Evolutionary conservation across 495 filamentous ascomycete species (phyloP).

Genomic region (Lasiosphaeris hirsuta): DNA sequence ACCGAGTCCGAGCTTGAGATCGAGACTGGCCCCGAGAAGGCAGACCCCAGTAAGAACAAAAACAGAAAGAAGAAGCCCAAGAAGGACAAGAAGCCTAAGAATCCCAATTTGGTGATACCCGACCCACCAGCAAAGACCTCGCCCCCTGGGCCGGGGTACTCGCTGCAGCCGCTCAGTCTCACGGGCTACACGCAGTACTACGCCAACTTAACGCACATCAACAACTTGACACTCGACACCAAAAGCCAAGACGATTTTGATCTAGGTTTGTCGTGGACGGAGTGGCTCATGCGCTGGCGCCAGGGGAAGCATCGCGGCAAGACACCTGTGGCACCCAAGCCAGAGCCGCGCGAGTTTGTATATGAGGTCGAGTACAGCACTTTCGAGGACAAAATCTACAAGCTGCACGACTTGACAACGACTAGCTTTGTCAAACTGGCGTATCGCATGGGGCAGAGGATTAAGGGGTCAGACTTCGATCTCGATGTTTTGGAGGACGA

Average conservation of each 20-base stretch:
- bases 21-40: slow-evolving; percentile 17
- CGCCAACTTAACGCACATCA: slow-evolving; percentile 86
- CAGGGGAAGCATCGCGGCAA: slow-evolving; percentile 58
- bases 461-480: slow-evolving; percentile 12
- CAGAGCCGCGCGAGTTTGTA: slow-evolving; percentile 59
- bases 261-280: slow-evolving; percentile 14
- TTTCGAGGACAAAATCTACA: slow-evolving; percentile 67
- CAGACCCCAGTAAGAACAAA: slow-evolving; percentile 40
- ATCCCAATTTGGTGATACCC: slow-evolving; percentile 63
- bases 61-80: slow-evolving; percentile 52
- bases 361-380: slow-evolving; percentile 89
- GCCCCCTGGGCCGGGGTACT: slow-evolving; percentile 88
- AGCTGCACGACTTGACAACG: slow-evolving; percentile 80
- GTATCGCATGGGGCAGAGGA: slow-evolving; percentile 62
- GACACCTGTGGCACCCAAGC: slow-evolving; percentile 43
- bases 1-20: slow-evolving; percentile 1
- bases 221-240: slow-evolving; percentile 46
- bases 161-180: slow-evolving; percentile 72
- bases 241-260: not conserved
- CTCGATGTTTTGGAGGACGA: slow-evolving; percentile 14
- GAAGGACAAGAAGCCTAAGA: slow-evolving; percentile 53
- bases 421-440: slow-evolving; percentile 76
- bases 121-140: slow-evolving; percentile 65
- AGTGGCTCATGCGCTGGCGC: slow-evolving; percentile 39
- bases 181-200: slow-evolving; percentile 85